Conservation (phyloP, 257 asterid genomes). For the Craterostigma plantagineum region DNA sequence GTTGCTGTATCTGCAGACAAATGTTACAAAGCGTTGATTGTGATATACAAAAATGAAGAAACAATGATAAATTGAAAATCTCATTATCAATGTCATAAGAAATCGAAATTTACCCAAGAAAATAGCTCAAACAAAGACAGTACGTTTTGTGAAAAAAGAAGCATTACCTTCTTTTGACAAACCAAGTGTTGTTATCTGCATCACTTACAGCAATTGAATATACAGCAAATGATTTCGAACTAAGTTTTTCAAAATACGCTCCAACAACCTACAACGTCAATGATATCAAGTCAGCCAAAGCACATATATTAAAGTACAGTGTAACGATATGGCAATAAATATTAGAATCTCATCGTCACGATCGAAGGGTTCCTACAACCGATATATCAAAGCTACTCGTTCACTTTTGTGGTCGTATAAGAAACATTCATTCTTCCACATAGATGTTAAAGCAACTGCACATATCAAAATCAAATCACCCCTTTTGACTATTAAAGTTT, state of each 20-base stretch:
- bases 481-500: too few species aligned
- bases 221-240: slow-evolving; percentile 90
- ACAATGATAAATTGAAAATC: too few species aligned
- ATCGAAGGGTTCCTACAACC: too few species aligned
- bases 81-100: too few species aligned
- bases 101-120: too few species aligned
- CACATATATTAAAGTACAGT: slow-evolving; percentile 1
- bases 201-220: slow-evolving; percentile 81
- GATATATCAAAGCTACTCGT: slow-evolving; percentile 6
- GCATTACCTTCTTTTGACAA: slow-evolving; percentile 80
- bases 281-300: slow-evolving; percentile 12
- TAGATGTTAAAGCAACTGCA: too few species aligned
- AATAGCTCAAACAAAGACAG: neutral
- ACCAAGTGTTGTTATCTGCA: slow-evolving; percentile 66
- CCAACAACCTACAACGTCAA: slow-evolving; percentile 61
- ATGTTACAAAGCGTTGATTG: slow-evolving; percentile 2
- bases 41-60: neutral
- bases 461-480: too few species aligned
- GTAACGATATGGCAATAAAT: too few species aligned
- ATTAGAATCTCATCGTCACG: too few species aligned
- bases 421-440: slow-evolving; percentile 2
- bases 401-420: slow-evolving; percentile 2
- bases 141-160: neutral
- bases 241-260: slow-evolving; percentile 88
- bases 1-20: slow-evolving; percentile 62